Percentiles rank a stretch among this genome's conserved stretches.
These are phyloP conservation scores for Pisolithus sp. DNA, from an alignment of 768 basidiomycete species.

Conservation along the genomic window DNA sequence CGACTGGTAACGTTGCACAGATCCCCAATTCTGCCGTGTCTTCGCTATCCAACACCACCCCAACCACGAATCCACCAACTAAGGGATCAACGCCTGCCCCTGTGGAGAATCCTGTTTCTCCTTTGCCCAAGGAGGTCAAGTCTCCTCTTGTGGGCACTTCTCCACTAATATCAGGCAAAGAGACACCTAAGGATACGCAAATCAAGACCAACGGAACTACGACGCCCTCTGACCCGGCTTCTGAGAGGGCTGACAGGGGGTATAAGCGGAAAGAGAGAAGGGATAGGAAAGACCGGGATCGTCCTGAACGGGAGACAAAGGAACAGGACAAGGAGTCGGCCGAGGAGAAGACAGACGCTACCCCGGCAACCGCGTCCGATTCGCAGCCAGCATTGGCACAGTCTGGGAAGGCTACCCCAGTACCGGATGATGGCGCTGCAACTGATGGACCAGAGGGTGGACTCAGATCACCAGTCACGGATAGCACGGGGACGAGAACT, in stretches of 20 bases:
- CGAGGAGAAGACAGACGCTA: conserved; percentile 25
- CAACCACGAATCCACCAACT: conserved; percentile 28
- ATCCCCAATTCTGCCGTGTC: conserved; percentile 56
- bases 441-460: conserved; percentile 27
- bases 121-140: conserved; percentile 27
- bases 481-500: conserved; percentile 60
- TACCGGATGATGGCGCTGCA: conserved; percentile 19
- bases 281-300: conserved; percentile 53
- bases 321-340: conserved; percentile 28
- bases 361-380: conserved; percentile 17
- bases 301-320: conserved; percentile 36
- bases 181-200: conserved; percentile 26
- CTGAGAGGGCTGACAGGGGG: conserved; percentile 50
- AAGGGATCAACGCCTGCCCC: conserved; percentile 29
- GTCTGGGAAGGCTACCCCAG: conserved; percentile 37
- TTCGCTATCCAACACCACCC: conserved; percentile 34
- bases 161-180: conserved; percentile 22
- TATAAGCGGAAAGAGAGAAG: conserved; percentile 58
- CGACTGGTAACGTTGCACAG: conserved; percentile 44
- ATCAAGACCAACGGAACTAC: conserved; percentile 29
- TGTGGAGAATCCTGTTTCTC: conserved; percentile 31
- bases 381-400: conserved; percentile 18
- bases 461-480: conserved; percentile 51
- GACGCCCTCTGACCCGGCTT: conserved; percentile 17
- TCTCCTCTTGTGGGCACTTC: conserved; percentile 31